Base-by-base conservation (phyloP, 768 basidiomycete genomes). In the Cystobasidium onofrii region DNA sequence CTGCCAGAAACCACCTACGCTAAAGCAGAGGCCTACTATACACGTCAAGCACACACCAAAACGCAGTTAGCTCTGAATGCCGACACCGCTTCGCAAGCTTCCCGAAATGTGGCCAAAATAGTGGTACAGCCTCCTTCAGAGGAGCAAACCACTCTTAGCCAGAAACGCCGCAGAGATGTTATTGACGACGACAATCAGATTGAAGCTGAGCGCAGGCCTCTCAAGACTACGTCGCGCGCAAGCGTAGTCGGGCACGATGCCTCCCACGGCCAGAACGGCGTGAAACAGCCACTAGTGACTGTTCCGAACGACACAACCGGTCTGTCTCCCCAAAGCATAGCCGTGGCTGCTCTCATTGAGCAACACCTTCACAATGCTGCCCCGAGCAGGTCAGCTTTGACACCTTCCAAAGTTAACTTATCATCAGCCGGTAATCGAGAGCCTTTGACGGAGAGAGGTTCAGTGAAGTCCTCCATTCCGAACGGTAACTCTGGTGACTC, bases 1-100 rank as follows among this genome's bases (percentile, higher is more conserved):
- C 34, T 71, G 10, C 69, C 69, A 7, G 54, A 71, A 27, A 10
- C 33, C n/a, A 57, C 69, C 36, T 71, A 55, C 33, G 29, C 4
- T 4, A 13, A 36, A 36, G 69, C 69, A 18, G 69, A 71, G 39
- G 69, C 61, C 1, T 60, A 31, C 27, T 71, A 60, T 27, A 29
- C 69, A 10, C 66, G 66, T 9, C 41, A 52, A 46, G 63, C 63
- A 64, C 27, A 64, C 6, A n/a, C 34, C 9, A 46, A 6, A 3
- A 46, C 4, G 41, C 57, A 60, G 57, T 34, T 27, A 7, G 13
- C 2, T 29, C 57, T 60, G 6, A 20, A 29, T 27, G 27, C 2
- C 12, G 31, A 60, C 25, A 60, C 20, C 25, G 57, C 57, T 27
- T 60, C 25, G 29, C 25, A 60, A 60, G 4, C 57, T 15, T 29